phyloP scores from a whole-genome alignment of 305 asterid species.

The Solanum chacoense region DNA sequence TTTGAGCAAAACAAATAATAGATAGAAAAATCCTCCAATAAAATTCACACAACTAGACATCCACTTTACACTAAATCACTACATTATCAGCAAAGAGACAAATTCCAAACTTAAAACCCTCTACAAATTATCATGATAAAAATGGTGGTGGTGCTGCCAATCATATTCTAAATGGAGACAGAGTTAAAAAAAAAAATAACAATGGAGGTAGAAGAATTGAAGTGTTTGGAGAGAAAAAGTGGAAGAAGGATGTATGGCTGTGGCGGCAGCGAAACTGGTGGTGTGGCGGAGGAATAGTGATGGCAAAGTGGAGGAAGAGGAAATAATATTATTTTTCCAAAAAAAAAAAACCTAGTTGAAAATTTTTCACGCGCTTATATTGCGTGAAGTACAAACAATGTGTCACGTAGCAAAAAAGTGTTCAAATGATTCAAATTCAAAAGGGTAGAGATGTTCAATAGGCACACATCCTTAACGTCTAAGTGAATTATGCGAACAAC shows the following conservation, averaged over 20 bases:
- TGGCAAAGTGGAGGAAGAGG: neutral
- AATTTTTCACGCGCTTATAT: too few relatives aligned
- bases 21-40: neutral
- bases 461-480: fast-evolving
- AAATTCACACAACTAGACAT: neutral
- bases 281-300: neutral
- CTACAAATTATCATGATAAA: too few relatives aligned
- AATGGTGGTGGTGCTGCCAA: neutral
- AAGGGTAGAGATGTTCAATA: neutral
- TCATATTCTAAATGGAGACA: neutral
- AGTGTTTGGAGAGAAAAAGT: neutral
- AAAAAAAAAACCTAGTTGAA: too few relatives aligned
- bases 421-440: neutral
- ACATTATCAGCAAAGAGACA: neutral
- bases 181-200: too few relatives aligned
- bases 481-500: too few relatives aligned
- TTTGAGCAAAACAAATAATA: too few relatives aligned
- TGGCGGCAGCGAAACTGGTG: neutral
- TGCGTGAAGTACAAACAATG: neutral
- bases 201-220: neutral
- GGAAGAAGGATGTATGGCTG: neutral
- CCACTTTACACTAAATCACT: neutral
- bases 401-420: neutral
- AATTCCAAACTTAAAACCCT: neutral
- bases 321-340: too few relatives aligned